A percentile compares a stretch with the other conserved stretches of the same genome.
These are phyloP conservation scores for Kernera saxatilis DNA, from an alignment of 345 rosid species.

Conservation along the genomic window DNA sequence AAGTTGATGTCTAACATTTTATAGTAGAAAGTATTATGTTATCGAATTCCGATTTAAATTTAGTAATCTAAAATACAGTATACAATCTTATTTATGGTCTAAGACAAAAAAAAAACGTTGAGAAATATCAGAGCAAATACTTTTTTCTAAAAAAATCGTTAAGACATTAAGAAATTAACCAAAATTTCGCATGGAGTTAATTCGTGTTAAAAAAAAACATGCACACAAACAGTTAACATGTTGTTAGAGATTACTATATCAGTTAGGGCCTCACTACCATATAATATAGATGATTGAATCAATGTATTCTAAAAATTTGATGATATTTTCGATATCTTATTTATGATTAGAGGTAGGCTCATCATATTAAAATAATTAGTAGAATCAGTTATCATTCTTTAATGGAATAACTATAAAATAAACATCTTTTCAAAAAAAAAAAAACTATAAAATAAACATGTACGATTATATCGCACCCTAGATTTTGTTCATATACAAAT, in stretches of 20 bases:
- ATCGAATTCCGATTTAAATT: not conserved
- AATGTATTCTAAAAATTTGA: not conserved
- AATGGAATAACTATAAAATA: not conserved
- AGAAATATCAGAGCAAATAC: not conserved
- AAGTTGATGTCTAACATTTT: not conserved
- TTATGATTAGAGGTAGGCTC: not conserved
- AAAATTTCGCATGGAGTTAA: not conserved
- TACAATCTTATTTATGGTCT: too few relatives aligned
- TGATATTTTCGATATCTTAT: not conserved
- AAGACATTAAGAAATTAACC: not conserved
- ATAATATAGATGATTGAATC: not conserved
- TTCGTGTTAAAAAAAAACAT: not conserved
- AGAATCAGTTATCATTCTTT: not conserved
- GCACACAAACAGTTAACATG: not conserved
- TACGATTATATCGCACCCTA: not conserved
- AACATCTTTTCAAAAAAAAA: too few relatives aligned
- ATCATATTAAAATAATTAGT: not conserved
- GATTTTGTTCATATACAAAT: not conserved
- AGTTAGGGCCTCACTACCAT: not conserved
- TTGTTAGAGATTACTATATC: not conserved
- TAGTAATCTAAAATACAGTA: too few relatives aligned
- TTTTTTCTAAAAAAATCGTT: not conserved
- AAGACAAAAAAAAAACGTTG: too few relatives aligned
- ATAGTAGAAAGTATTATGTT: not conserved
- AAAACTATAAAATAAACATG: not conserved